Percentiles rank a stretch among this genome's conserved stretches.
Evolutionary conservation across 495 filamentous ascomycete species (phyloP).

Genomic region (Penicillium simplicissimum): DNA sequence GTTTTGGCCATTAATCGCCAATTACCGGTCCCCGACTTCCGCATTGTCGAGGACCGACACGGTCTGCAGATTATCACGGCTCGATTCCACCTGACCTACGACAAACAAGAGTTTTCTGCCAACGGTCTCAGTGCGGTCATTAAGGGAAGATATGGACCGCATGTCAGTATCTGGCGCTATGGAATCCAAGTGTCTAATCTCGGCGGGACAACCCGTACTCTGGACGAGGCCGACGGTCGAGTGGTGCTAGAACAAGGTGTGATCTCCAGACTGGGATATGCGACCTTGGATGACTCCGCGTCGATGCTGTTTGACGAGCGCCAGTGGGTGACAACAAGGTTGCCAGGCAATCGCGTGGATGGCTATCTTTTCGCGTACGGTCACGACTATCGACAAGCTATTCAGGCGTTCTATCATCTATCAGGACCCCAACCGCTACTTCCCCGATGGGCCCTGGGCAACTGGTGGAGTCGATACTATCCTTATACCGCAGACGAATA

Average conservation of each 20-base stretch:
- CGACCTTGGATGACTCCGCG: constrained; percentile 54
- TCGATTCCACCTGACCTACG: constrained; percentile 52
- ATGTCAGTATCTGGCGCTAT: constrained; percentile 46
- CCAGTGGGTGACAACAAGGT: constrained; percentile 47
- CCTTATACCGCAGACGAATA: constrained; percentile 53
- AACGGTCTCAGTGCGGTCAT: constrained; percentile 43
- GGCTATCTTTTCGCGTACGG: constrained; percentile 61
- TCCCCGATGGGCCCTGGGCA: constrained; percentile 58
- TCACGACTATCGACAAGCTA: constrained; percentile 52
- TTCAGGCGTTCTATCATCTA: constrained; percentile 55
- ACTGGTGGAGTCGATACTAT: constrained; percentile 65
- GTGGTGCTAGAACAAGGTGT: constrained; percentile 49
- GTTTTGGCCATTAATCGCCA: constrained; percentile 55
- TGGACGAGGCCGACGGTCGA: constrained; percentile 55
- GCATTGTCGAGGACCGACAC: constrained; percentile 36
- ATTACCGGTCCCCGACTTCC: constrained; percentile 50
- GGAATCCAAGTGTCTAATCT: constrained; percentile 46
- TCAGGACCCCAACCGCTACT: constrained; percentile 57
- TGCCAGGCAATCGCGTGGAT: constrained; percentile 46
- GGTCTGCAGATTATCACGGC: constrained; percentile 52
- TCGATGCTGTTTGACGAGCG: constrained; percentile 57
- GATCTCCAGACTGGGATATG: constrained; percentile 45
- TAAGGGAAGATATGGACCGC: constrained; percentile 33
- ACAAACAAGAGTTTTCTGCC: constrained; percentile 50
- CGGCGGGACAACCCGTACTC: constrained; percentile 54